Evolutionary conservation across 495 filamentous ascomycete genomes (phyloP).

Genomic region (Podospora pseudocomata): DNA sequence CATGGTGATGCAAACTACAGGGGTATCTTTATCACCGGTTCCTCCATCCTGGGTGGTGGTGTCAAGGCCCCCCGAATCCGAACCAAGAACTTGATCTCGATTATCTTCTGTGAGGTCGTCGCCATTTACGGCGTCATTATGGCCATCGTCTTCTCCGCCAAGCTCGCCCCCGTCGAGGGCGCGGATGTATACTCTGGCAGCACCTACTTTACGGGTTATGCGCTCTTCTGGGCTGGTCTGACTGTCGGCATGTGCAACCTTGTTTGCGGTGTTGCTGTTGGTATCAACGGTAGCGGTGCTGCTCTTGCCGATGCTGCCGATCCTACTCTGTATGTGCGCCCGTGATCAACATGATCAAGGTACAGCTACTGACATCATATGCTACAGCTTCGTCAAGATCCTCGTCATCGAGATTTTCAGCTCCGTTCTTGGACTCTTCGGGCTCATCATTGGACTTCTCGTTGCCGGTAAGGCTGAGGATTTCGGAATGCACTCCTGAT

Average conservation of each 20-base stretch:
- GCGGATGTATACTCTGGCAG: conserved; percentile 61
- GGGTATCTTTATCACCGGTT: conserved; percentile 98
- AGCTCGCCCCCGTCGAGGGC: conserved; percentile 65
- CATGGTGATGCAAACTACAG: conserved; percentile 43
- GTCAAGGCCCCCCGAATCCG: conserved; percentile 94
- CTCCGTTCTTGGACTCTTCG: conserved; percentile 95
- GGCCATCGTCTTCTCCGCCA: conserved; percentile 94
- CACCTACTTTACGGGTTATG: conserved; percentile 94
- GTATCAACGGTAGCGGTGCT: conserved; percentile 96
- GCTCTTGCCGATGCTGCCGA: conserved; percentile 96
- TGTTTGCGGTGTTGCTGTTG: conserved; percentile 93
- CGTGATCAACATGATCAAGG: neutral
- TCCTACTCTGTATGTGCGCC: conserved; percentile 69
- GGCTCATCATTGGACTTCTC: conserved; percentile 89
- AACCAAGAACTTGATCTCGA: conserved; percentile 98
- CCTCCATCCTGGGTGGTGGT: conserved; percentile 95
- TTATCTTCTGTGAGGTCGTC: conserved; percentile 99
- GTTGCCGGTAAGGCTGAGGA: conserved; percentile 75
- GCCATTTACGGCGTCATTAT: conserved; percentile 99
- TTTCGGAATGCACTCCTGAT: conserved; percentile 43
- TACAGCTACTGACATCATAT: conserved; percentile 22
- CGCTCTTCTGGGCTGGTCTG: conserved; percentile 91
- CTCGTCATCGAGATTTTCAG: conserved; percentile 99
- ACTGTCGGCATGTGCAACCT: conserved; percentile 94
- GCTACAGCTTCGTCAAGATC: conserved; percentile 88